A percentile compares a stretch with the other conserved stretches of the same genome.
Evolutionary conservation across 2,329 filamentous ascomycete species (phyloP).

Genomic region (Raffaelea ambrosiae): DNA sequence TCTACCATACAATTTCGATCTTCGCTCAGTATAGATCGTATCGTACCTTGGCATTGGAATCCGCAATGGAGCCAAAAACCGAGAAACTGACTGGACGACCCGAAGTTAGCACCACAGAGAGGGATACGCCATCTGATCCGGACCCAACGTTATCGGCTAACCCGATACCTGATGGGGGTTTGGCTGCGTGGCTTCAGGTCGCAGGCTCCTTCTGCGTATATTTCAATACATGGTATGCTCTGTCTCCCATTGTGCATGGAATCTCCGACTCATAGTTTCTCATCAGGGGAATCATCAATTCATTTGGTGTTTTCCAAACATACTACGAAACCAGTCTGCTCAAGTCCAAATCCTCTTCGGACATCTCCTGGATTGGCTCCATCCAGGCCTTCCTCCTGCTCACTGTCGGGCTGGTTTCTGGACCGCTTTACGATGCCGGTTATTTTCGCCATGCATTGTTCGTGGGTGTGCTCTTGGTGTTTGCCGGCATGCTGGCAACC

Average conservation of each 20-base stretch:
- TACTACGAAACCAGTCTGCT: conserved; percentile 2
- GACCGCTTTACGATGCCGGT: conserved; percentile 32
- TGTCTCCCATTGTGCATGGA: neutral
- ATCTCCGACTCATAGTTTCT: neutral
- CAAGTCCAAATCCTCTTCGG: conserved; percentile 17
- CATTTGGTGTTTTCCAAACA: conserved; percentile 5
- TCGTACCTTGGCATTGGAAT: too few species aligned
- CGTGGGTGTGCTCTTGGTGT: conserved; percentile 30
- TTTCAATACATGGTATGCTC: neutral
- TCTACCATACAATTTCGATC: too few species aligned
- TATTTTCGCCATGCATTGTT: conserved; percentile 25
- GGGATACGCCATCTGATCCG: too few species aligned
- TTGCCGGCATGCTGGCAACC: conserved; percentile 36
- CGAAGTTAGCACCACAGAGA: too few species aligned
- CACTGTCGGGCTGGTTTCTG: conserved; percentile 30
- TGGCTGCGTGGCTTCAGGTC: neutral
- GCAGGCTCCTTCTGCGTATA: neutral
- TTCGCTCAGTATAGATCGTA: too few species aligned
- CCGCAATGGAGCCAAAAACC: too few species aligned
- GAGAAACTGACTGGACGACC: too few species aligned
- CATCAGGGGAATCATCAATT: conserved; percentile 4
- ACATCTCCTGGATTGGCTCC: conserved; percentile 41
- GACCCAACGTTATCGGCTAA: too few species aligned
- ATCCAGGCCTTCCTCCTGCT: conserved; percentile 35
- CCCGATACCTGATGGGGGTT: neutral